These are phyloP conservation scores for Cyphellophora attinorum DNA, from an alignment of 2,329 filamentous ascomycete genomes.

Conservation along the genomic window DNA sequence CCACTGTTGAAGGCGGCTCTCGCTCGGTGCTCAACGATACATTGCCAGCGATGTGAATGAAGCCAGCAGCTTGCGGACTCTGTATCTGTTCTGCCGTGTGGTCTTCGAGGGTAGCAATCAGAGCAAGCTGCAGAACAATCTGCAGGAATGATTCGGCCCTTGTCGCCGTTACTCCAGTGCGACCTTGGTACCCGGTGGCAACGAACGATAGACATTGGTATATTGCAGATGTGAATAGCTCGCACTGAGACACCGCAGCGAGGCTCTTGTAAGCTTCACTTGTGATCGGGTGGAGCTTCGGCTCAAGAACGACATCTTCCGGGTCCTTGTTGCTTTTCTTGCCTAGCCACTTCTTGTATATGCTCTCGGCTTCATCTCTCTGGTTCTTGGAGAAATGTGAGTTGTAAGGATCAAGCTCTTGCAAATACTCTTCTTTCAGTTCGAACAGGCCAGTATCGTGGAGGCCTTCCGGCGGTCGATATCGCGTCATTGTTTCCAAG, in stretches of 20 bases:
- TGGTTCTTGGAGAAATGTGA: conserved; percentile 96
- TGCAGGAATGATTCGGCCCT: conserved; percentile 87
- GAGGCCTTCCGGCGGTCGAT: conserved; percentile 80
- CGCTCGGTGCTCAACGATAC: conserved; percentile 18
- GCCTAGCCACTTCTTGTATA: conserved; percentile 78
- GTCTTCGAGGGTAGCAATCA: conserved; percentile 82
- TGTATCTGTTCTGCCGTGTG: conserved; percentile 44
- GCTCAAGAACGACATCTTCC: conserved; percentile 85
- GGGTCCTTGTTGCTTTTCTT: conserved; percentile 73
- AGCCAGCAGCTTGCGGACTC: conserved; percentile 43
- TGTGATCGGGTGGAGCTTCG: conserved; percentile 65
- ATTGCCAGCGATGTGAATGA: conserved; percentile 62
- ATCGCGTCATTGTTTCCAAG: conserved; percentile 77
- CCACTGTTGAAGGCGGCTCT: conserved; percentile 36
- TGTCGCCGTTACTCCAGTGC: conserved; percentile 67
- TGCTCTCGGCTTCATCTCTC: conserved; percentile 83
- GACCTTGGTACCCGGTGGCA: conserved; percentile 57
- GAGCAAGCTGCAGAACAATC: conserved; percentile 75
- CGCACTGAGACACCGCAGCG: conserved; percentile 69
- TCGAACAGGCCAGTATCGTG: conserved; percentile 93
- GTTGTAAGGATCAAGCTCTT: conserved; percentile 88
- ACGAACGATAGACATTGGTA: conserved; percentile 82
- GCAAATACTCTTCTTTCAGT: conserved; percentile 73
- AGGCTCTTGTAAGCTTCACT: conserved; percentile 70
- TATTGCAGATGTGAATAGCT: conserved; percentile 80